phyloP scores from a whole-genome alignment of 805 yeast species.

The Ogataea dorogensis region DNA sequence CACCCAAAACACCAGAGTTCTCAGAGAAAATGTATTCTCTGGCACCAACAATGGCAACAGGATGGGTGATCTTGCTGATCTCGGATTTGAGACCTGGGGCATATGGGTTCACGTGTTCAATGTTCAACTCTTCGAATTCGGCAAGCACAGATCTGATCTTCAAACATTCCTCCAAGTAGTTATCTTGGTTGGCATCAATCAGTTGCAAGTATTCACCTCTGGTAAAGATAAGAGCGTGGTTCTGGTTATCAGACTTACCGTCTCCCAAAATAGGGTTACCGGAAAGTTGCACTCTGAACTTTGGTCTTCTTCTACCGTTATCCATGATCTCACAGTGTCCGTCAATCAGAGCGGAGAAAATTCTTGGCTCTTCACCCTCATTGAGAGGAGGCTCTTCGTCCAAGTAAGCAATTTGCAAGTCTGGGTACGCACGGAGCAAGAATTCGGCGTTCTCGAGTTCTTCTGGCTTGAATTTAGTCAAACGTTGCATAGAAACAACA shows the following conservation, averaged over 20 bases:
- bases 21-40: constrained; percentile 86
- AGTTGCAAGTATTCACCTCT: constrained; percentile 85
- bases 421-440: constrained; percentile 80
- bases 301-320: constrained; percentile 73
- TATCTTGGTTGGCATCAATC: constrained; percentile 86
- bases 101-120: constrained; percentile 79
- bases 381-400: constrained; percentile 85
- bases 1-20: constrained; percentile 82
- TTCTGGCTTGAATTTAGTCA: constrained; percentile 65
- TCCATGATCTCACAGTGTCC: constrained; percentile 74
- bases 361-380: constrained; percentile 68
- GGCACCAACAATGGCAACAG: constrained; percentile 85
- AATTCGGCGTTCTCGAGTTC: constrained; percentile 80
- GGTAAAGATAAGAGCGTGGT: constrained; percentile 73
- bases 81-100: constrained; percentile 64
- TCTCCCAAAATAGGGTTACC: constrained; percentile 87
- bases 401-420: constrained; percentile 84
- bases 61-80: constrained; percentile 52
- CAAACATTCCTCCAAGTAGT: constrained; percentile 80
- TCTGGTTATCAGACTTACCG: constrained; percentile 86
- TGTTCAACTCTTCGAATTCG: constrained; percentile 75
- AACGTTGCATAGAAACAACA: constrained; percentile 84
- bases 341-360: constrained; percentile 75
- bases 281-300: constrained; percentile 72
- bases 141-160: constrained; percentile 79